Evolutionary conservation across 140 eudicot species (phyloP), one percentile per base, ranked within the genome.

Genomic region (Bidens hawaiensis): DNA sequence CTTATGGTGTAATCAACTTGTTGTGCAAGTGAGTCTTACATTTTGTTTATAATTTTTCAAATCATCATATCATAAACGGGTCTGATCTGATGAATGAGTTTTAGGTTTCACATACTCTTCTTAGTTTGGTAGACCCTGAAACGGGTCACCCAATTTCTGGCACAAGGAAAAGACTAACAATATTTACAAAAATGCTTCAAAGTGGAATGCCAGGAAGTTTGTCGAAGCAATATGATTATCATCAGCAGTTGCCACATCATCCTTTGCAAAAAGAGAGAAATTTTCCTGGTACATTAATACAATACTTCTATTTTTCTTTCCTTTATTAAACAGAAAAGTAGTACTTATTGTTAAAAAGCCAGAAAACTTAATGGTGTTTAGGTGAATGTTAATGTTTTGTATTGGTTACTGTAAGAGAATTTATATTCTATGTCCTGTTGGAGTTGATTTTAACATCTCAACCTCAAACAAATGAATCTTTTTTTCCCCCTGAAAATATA

Each of bases 1-100:
- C 70, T 73, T 94, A 54, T 94, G 99, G 99, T 94, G 99, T 71
- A 94, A 94, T 83, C 97, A 94, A 81, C 82, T 94, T 2, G 90
- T 88, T 56, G 94, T 85, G 61, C 99, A 94, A 75, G 99, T 94
- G 79, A 85, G 88, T 69, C 16, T 45, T 73, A 22, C 22, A 56
- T 60, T 42, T 47, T 42, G 43, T 48, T 14, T n/a, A 15, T 34
- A 72, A 24, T 42, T 45, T 19, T 59, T 30, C 24, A 72, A 43
- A 23, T 47, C 60, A 30, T 30, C 52, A 27, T 56, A 49, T 42
- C 3, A 1, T 59, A 23, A 26, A 47, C 14, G 22, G 56, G 47
- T 49, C 78, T 78, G 53, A 82, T 76, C 31, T 71, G 42, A 15
- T 65, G 21, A 33, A 43, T 68, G 71, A 50, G 15, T 69, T 74